Evolutionary conservation across 2,329 filamentous ascomycete species (phyloP), one percentile per base, ranked within the genome.

Genomic region (Apiospora pterosperma): DNA sequence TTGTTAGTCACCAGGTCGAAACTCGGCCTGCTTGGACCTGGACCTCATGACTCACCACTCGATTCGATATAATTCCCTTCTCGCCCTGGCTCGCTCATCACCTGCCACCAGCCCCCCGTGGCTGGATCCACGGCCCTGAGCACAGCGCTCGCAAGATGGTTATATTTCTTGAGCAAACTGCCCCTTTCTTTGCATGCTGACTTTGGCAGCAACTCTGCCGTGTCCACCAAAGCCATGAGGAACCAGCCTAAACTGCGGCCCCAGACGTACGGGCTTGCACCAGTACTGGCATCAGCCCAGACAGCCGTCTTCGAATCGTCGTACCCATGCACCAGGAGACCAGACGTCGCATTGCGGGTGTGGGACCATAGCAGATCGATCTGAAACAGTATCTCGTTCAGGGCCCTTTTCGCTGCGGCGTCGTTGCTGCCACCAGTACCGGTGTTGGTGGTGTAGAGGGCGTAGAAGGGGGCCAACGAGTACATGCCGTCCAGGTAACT

Each of bases 401-500:
- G 65, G 11, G 68, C 68, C 14, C 14, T 36, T 14, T 16, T 62
- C 4, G 63, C 63, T 2, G 64, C 60, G 61, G 25, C 60, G 1
- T 62, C 41, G 39, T n/a, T 62, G 23, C 12, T 16, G 25, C n/a
- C 11, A 12, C 55, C 12, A 2, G 44, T 25, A 4, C 39, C 36
- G 4, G 42, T 31, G 34, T 75, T 75, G 1, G 74, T 64, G 1
- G 78, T 68, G 52, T 76, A 75, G 4, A 65, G 61, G 2, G 68
- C 69, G 66, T 73, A 74, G 68, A 81, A 85, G 0, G 82, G 79
- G 8, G 78, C 75, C 11, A 81, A 74, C 0, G 81, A 83, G 75
- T 79, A 84, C 78, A 85, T 82, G 65, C 83, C 83, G 67, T 86
- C 84, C 4, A 84, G 74, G 67, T 85, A 86, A 69, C 80, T 82